These are phyloP conservation scores for Pythium insidiosum DNA, from an alignment of 352 stramenopile species.

Conservation along the genomic window DNA sequence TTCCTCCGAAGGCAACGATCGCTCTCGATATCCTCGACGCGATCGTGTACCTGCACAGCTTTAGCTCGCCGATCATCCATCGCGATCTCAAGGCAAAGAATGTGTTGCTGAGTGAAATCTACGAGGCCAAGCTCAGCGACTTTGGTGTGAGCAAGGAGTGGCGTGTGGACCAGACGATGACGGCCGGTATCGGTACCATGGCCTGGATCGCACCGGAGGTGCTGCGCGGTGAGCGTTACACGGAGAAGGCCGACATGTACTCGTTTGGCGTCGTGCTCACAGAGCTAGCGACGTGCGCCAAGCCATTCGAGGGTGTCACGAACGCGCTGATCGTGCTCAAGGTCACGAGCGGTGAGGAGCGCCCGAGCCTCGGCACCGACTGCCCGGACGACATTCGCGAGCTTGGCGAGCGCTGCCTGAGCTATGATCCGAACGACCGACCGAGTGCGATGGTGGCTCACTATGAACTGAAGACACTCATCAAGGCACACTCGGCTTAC, in stretches of 20 bases:
- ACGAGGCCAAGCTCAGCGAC: constrained; percentile 73
- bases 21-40: constrained; percentile 70
- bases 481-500: constrained; percentile 14
- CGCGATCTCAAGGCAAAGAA: constrained; percentile 78
- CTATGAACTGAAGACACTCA: constrained; percentile 28
- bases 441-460: constrained; percentile 5
- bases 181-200: constrained; percentile 76
- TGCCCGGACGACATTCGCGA: constrained; percentile 32
- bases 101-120: constrained; percentile 50
- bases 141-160: constrained; percentile 79
- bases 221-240: constrained; percentile 75
- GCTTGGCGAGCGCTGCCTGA: constrained; percentile 1
- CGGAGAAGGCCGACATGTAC: constrained; percentile 82
- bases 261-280: constrained; percentile 78
- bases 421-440: constrained; percentile 1
- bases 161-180: constrained; percentile 74
- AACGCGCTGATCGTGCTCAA: constrained; percentile 70
- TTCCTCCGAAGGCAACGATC: constrained; percentile 45
- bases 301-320: constrained; percentile 60
- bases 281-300: constrained; percentile 56
- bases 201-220: constrained; percentile 81
- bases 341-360: constrained; percentile 60
- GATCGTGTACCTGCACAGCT: constrained; percentile 78
- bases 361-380: constrained; percentile 35
- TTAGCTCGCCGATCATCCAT: constrained; percentile 76